Base-by-base conservation (phyloP, 1,284 basidiomycete genomes). In the Leccinum pallidistipes region DNA sequence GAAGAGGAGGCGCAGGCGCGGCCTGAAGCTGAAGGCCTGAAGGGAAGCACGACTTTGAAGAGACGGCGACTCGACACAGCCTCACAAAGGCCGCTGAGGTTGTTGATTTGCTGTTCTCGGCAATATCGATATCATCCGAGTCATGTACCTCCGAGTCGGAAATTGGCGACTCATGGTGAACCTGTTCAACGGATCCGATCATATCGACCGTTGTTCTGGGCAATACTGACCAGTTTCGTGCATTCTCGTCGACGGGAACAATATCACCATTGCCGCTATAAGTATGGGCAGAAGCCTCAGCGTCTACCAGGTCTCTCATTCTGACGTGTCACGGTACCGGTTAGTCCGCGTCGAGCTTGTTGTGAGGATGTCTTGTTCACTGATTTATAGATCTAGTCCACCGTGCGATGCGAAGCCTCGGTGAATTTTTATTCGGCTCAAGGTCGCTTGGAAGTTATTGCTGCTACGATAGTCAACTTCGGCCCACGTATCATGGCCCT, bases 401-500 rank as follows among this genome's bases (percentile, higher is more conserved):
- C 7, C 34, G 29, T 27, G 21, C 32, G 31, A 59, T 68, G 68
- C 27, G 29, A 29, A 43, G 40, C 40, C n/a, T 43, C 5, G 2
- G n/a, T 9, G n/a, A 43, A 5, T 9, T 43, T 40, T 9, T 65
- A 10, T 9, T 9, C 4, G 24, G 49, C 29, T 3, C 21, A n/a
- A 7, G 34, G 10, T 40, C 29, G 3, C 27, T 34, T 5, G 64
- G 45, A 31, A 36, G 8, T 14, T 14, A 43, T 49, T 58, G 45
- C 34, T 74, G 70, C 50, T 63, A 50, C 3, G 70, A 63, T 47
- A 62, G 3, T n/a, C 71, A 74, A 24, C 62, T 66, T 60, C 67
- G 64, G 7, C 53, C 43, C 9, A 62, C 24, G 1, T 40, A 18
- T 24, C 72, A 74, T 14, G 63, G 66, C 2, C 5, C 14, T 29